These are phyloP conservation scores for Platanthera zijinensis DNA, from an alignment of 106 monocot species.

Conservation along the genomic window DNA sequence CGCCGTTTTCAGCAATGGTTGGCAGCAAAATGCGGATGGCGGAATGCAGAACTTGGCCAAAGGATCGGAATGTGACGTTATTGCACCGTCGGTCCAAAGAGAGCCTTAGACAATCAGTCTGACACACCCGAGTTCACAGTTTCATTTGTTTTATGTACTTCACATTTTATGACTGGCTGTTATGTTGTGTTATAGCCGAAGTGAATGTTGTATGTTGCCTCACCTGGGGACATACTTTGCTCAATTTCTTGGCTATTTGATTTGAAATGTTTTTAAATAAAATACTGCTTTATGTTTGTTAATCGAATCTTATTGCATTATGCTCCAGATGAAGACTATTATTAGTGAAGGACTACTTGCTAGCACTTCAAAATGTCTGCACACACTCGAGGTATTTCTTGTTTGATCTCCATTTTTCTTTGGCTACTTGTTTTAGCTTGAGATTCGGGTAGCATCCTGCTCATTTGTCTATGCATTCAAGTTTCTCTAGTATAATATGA, in stretches of 20 bases:
- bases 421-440: neutral
- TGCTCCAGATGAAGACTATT: conserved; percentile 1
- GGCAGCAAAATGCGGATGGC: too few relatives aligned
- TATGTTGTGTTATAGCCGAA: neutral
- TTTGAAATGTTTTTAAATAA: neutral
- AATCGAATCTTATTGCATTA: neutral
- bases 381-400: neutral
- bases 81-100: too few relatives aligned
- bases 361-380: neutral
- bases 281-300: neutral
- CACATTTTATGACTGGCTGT: neutral
- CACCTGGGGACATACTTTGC: neutral
- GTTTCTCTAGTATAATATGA: neutral
- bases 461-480: neutral
- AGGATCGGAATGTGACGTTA: too few relatives aligned
- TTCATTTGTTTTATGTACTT: too few relatives aligned
- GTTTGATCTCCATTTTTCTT: neutral
- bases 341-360: neutral
- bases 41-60: too few relatives aligned
- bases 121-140: too few relatives aligned
- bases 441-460: neutral
- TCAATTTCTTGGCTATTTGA: neutral
- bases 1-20: too few relatives aligned
- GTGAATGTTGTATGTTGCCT: neutral
- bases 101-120: too few relatives aligned